A percentile compares a stretch with the other conserved stretches of the same genome.
Conservation (phyloP, 1,139 yeast genomes). For the Yamadazyma taylorii region DNA sequence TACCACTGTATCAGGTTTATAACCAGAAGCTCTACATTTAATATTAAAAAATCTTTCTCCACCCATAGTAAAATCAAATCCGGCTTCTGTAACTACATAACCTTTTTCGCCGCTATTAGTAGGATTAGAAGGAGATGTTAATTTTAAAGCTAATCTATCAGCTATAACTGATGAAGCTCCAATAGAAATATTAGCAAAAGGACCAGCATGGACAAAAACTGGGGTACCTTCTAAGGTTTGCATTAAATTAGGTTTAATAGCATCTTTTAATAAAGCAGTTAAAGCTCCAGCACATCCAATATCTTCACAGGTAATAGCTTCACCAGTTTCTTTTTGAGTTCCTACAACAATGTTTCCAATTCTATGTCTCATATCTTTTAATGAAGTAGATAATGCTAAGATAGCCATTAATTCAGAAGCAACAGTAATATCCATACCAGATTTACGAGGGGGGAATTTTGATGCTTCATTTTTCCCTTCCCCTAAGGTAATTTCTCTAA, state of each 20-base stretch:
- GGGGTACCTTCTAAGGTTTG: slow-evolving; percentile 86
- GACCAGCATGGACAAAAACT: slow-evolving; percentile 83
- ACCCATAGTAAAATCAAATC: slow-evolving; percentile 87
- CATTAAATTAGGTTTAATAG: slow-evolving; percentile 83
- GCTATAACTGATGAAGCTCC: slow-evolving; percentile 85
- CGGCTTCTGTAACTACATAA: slow-evolving; percentile 81
- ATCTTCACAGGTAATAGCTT: slow-evolving; percentile 75
- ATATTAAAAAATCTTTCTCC: slow-evolving; percentile 83
- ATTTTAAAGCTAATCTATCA: slow-evolving; percentile 69
- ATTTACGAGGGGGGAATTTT: slow-evolving; percentile 65
- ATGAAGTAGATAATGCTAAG: slow-evolving; percentile 65
- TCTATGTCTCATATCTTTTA: slow-evolving; percentile 66
- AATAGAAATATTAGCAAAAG: slow-evolving; percentile 81
- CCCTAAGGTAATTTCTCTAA: slow-evolving; percentile 73
- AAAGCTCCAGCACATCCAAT: slow-evolving; percentile 81
- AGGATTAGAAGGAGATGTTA: slow-evolving; percentile 51
- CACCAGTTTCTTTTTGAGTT: slow-evolving; percentile 54
- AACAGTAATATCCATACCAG: slow-evolving; percentile 82
- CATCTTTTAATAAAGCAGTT: slow-evolving; percentile 75
- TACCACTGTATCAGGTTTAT: slow-evolving; percentile 71
- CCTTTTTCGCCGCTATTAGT: slow-evolving; percentile 50
- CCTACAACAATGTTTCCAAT: slow-evolving; percentile 75
- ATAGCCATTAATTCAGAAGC: slow-evolving; percentile 85
- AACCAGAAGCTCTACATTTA: slow-evolving; percentile 75
- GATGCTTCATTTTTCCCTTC: slow-evolving; percentile 69